Evolutionary conservation across 1,284 basidiomycete species (phyloP).

Genomic region (Trametes versicolor): DNA sequence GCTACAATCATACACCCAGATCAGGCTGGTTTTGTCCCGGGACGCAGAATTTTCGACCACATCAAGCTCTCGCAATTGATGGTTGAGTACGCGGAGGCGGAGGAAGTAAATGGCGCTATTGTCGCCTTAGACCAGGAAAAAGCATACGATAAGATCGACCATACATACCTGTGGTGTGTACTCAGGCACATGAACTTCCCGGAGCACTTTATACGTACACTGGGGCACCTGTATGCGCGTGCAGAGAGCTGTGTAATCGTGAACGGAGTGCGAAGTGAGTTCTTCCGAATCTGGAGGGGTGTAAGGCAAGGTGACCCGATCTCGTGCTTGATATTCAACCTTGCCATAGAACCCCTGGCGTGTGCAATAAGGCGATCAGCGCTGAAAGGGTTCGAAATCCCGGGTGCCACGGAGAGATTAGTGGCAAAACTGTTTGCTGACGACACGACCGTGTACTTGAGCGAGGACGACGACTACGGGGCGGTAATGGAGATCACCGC

Average conservation of each 20-base stretch:
- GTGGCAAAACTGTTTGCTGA: conserved; percentile 14
- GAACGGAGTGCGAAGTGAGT: not conserved
- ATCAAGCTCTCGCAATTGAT: conserved; percentile 33
- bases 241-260: not conserved
- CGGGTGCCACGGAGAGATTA: conserved; percentile 4
- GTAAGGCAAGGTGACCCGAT: not conserved
- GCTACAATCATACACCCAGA: conserved; percentile 35
- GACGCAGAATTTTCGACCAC: conserved; percentile 39
- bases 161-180: not conserved
- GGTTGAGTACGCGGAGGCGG: conserved; percentile 37
- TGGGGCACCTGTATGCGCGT: not conserved
- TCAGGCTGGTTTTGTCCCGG: conserved; percentile 47
- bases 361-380: not conserved
- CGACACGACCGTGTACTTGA: conserved; percentile 29
- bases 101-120: conserved; percentile 33
- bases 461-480: conserved; percentile 14
- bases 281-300: not conserved
- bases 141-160: not conserved
- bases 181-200: not conserved
- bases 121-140: not conserved
- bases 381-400: conserved; percentile 17
- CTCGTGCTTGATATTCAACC: conserved; percentile 1
- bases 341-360: not conserved
- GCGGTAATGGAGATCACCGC: conserved; percentile 41
- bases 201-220: not conserved